Evolutionary conservation across 2,329 filamentous ascomycete genomes (phyloP).

Genomic region (Ophiostoma sp.): DNA sequence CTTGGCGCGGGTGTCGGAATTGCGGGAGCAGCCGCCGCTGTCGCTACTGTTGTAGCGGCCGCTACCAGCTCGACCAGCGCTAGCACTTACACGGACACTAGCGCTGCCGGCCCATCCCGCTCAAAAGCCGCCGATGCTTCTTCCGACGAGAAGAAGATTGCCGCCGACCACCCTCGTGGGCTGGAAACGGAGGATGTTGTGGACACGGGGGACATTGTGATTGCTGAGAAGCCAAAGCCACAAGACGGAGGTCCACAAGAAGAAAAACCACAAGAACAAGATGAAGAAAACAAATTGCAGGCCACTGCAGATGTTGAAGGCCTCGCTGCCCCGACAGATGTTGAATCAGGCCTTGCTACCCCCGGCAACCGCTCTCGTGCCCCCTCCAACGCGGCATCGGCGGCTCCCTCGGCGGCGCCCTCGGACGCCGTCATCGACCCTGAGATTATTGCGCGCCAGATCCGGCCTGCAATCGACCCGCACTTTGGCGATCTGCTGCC

Average conservation of each 20-base stretch:
- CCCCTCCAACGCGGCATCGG: background rate
- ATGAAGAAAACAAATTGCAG: background rate
- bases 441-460: constrained; percentile 57
- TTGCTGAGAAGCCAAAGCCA: too few species aligned
- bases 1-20: constrained; percentile 69
- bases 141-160: constrained; percentile 41
- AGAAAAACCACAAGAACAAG: background rate
- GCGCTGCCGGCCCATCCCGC: constrained; percentile 41
- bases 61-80: constrained; percentile 35
- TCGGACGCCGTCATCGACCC: constrained; percentile 50
- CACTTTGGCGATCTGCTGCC: constrained; percentile 65
- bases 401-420: constrained; percentile 20
- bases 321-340: background rate
- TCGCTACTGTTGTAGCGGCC: constrained; percentile 42
- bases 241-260: background rate
- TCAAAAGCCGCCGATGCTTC: constrained; percentile 50
- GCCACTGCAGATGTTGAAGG: background rate
- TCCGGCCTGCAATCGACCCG: constrained; percentile 67
- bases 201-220: background rate
- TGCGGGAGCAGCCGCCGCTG: constrained; percentile 43
- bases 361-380: constrained; percentile 1
- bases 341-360: background rate
- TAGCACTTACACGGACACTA: background rate
- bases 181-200: constrained; percentile 8
- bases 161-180: constrained; percentile 18